Conservation (phyloP, 768 basidiomycete species). For the Lentinula edodes region DNA sequence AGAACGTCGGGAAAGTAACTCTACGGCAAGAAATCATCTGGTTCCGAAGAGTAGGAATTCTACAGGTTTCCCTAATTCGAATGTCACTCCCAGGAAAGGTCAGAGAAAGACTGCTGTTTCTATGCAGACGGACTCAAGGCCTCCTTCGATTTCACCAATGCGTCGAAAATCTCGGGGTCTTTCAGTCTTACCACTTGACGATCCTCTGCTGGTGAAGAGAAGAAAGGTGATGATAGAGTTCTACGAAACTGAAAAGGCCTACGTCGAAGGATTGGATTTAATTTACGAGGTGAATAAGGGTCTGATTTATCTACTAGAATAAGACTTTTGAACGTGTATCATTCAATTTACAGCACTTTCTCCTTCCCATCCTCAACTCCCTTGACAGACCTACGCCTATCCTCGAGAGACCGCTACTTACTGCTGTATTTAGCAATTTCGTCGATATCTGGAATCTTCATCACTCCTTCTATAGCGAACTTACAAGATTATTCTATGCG, state of each 20-base stretch:
- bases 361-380: conserved; percentile 72
- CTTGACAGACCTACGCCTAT: conserved; percentile 52
- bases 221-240: conserved; percentile 75
- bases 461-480: conserved; percentile 62
- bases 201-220: conserved; percentile 49
- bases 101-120: neutral
- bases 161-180: neutral
- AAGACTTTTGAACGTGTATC: neutral
- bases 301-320: neutral
- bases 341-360: conserved; percentile 55
- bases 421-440: conserved; percentile 80
- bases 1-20: conserved; percentile 19
- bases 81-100: conserved; percentile 20
- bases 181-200: conserved; percentile 32
- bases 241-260: conserved; percentile 74
- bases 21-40: conserved; percentile 24
- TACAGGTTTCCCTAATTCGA: conserved; percentile 3
- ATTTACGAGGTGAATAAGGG: conserved; percentile 67
- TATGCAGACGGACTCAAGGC: neutral
- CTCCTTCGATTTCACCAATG: neutral
- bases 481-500: conserved; percentile 39
- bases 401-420: conserved; percentile 64
- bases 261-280: conserved; percentile 77
- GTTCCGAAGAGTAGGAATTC: conserved; percentile 23
- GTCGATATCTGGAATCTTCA: conserved; percentile 91